Evolutionary conservation across 306 rosid genomes (phyloP), one percentile per base, ranked within the genome.

Genomic region (Trichosanthes cucumerina): DNA sequence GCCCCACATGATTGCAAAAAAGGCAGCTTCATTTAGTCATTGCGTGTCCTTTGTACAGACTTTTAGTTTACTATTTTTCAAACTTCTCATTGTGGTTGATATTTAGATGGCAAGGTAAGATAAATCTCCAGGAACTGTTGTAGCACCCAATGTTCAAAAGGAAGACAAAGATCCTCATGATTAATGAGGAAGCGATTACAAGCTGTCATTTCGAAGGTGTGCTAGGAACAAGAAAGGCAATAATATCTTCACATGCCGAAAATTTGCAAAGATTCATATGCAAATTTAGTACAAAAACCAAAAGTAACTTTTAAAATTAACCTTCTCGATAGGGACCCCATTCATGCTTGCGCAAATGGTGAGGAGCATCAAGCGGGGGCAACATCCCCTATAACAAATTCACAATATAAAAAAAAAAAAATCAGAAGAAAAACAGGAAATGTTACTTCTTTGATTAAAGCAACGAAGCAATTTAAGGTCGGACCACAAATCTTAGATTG

Each of bases 301-400:
- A 5, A 21, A 1, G 4, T 31, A 44, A n/a, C 19, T 36, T 57
- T 24, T 1, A 33, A 80, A 76, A 4, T 84, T 66, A 80, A 96
- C 99, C 99, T 88, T 92, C 99, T 18, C 99, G 86, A 81, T 84
- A 91, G 0, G 84, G 85, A 81, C 88, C 97, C 99, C 99, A 96
- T 66, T 96, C 98, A 7, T 96, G 99, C 79, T 88, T 96, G 72
- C 99, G 97, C 82, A 96, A 82, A 89, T 96, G 99, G 82, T 96
- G 98, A 5, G 98, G 99, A 49, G 99, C 97, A 81, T 96, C 99
- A 81, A 96, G 92, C 28, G 99, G 98, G 54, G 99, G 99, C 87
- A 96, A 79, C 93, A 91, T 46, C 72, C 99, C 99, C 99, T 91
- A 79, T 77, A 86, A 79, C 43, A 86, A 5, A 80, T 75, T 81